phyloP scores from a whole-genome alignment of 2,329 filamentous ascomycete genomes.

The Teratosphaeria viscida region DNA sequence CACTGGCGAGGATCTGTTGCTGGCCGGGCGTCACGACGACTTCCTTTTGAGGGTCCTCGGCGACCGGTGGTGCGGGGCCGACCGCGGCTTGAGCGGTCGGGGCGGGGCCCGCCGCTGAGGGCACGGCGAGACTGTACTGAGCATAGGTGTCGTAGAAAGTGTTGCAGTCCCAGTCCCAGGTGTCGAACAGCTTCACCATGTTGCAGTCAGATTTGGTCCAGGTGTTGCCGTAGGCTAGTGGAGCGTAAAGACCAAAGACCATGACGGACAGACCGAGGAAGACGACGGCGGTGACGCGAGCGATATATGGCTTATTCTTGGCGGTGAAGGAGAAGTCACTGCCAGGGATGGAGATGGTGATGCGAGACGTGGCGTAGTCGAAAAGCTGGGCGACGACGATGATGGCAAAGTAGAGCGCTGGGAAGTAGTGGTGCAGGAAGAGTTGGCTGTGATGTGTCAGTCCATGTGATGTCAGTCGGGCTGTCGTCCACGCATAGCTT shows the following conservation, averaged over 20 bases:
- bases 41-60: constrained; percentile 26
- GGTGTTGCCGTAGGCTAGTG: constrained; percentile 81
- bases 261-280: constrained; percentile 66
- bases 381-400: constrained; percentile 80
- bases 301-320: constrained; percentile 60
- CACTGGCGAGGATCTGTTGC: neutral
- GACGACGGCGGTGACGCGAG: constrained; percentile 59
- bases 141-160: constrained; percentile 62
- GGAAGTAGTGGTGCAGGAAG: constrained; percentile 97
- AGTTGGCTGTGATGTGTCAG: constrained; percentile 49
- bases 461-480: neutral
- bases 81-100: constrained; percentile 19
- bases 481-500: neutral
- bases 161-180: constrained; percentile 98
- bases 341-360: constrained; percentile 48
- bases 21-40: constrained; percentile 23
- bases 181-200: constrained; percentile 72
- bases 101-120: constrained; percentile 13
- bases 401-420: constrained; percentile 89
- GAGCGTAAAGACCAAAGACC: constrained; percentile 76
- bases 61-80: constrained; percentile 25
- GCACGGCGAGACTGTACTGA: constrained; percentile 21
- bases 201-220: constrained; percentile 89
- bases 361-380: constrained; percentile 70
- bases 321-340: constrained; percentile 28